These are phyloP conservation scores for Arthrinium puccinioides DNA, from an alignment of 2,329 filamentous ascomycete species.

Conservation along the genomic window DNA sequence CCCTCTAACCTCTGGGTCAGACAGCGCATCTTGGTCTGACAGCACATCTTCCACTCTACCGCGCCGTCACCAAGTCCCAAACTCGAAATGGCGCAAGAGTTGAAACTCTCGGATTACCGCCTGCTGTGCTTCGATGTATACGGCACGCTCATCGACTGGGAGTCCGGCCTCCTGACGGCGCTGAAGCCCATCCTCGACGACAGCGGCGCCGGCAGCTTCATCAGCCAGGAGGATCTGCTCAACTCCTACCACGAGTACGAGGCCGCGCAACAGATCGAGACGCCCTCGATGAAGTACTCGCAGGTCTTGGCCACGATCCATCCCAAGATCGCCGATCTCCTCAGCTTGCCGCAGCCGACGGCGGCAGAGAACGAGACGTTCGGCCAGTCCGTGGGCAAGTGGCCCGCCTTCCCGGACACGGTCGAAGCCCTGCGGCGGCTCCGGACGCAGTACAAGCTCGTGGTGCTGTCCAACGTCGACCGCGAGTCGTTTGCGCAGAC, in stretches of 20 bases:
- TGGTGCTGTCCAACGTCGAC: constrained; percentile 56
- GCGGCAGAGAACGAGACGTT: constrained; percentile 38
- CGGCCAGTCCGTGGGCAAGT: constrained; percentile 40
- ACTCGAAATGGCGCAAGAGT: not conserved
- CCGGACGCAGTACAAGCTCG: constrained; percentile 45
- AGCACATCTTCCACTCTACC: too few relatives aligned
- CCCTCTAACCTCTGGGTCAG: too few relatives aligned
- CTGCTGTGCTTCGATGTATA: constrained; percentile 68
- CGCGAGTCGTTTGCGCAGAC: constrained; percentile 38
- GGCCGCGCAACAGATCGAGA: constrained; percentile 41
- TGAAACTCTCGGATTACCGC: constrained; percentile 8
- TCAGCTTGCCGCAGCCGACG: constrained; percentile 25
- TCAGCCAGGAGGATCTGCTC: constrained; percentile 21
- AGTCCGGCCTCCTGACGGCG: constrained; percentile 51
- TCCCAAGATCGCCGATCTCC: constrained; percentile 33
- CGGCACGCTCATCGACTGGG: constrained; percentile 73
- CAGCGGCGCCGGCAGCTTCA: constrained; percentile 21
- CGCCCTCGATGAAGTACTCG: constrained; percentile 52
- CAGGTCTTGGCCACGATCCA: constrained; percentile 45
- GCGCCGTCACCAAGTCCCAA: not conserved
- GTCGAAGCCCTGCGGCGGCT: constrained; percentile 43
- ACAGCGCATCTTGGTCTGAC: too few relatives aligned
- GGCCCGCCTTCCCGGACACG: constrained; percentile 53
- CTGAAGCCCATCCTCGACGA: constrained; percentile 40
- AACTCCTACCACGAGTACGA: constrained; percentile 24